Base-by-base conservation (phyloP, 352 stramenopile species). In the Saprolegnia parasitica region DNA sequence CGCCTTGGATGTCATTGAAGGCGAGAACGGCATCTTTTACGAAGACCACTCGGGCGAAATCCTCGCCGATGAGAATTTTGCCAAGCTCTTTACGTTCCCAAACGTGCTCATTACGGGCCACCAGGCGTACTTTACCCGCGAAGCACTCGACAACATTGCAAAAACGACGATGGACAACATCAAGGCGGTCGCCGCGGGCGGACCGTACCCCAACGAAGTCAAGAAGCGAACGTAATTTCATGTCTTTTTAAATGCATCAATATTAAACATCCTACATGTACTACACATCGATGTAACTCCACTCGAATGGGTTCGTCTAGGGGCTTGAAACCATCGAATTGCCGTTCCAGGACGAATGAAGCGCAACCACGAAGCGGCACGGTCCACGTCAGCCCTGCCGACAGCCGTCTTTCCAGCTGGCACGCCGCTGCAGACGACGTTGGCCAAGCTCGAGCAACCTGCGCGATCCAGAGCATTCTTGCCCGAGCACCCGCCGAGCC, bases 1-100 rank as follows among this genome's bases (percentile, higher is more conserved):
- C 0, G 91, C 88, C 52, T 76, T 96, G 0, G 91, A 98, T 60
- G 91, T 98, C 20, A 97, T 90, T 63, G 84, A 91, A 61, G 83
- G 81, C 46, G 85, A 91, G 61, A 79, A 78, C 9, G 81, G 88
- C 0, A 90, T 87, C 75, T 90, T 90, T 67, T 91, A 90, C 76
- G 81, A 82, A 68, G 85, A 93, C 66, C 75, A 80, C 49, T 91
- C 85, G 37, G 82, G 79, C 18, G 74, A 74, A 0, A 75, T 90
- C 52, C 89, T 93, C 32, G 77, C 77, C 0, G 83, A 93, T 29
- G 83, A 91, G 29, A 81, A 71, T 5, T 77, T 93, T 24, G 81
- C 85, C 50, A 82, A 82, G n/a, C 50, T 93, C 32, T 89, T 91
- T 46, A 93, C 85, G 37, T 93, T 93, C 76, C 77, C 83, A 47